These are phyloP conservation scores for Ustilago crameri DNA, from an alignment of 1,284 basidiomycete species.

Conservation along the genomic window DNA sequence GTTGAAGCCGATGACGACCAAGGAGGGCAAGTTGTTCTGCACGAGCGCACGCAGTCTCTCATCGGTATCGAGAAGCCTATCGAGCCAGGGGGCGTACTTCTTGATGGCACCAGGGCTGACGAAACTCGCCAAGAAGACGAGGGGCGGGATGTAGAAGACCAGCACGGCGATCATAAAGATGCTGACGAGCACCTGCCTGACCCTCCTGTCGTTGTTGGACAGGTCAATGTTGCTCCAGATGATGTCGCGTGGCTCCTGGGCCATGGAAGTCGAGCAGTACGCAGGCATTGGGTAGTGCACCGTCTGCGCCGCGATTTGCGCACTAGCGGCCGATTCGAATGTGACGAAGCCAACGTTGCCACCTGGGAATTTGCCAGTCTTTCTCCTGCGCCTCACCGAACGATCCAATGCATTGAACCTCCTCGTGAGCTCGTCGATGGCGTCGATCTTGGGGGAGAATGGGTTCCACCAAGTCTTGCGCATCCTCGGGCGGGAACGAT, in stretches of 20 bases:
- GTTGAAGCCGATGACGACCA: slow-evolving; percentile 90
- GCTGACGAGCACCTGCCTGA: slow-evolving; percentile 66
- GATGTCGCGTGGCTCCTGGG: slow-evolving; percentile 94
- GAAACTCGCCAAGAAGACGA: slow-evolving; percentile 78
- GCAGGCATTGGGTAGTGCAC: slow-evolving; percentile 73
- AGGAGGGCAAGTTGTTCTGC: slow-evolving; percentile 88
- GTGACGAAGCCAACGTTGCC: slow-evolving; percentile 92
- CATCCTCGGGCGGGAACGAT: slow-evolving; percentile 46
- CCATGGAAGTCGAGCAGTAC: slow-evolving; percentile 68
- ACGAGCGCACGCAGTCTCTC: slow-evolving; percentile 84
- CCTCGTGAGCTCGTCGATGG: slow-evolving; percentile 56
- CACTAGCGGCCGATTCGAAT: slow-evolving; percentile 91
- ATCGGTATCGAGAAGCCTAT: slow-evolving; percentile 79
- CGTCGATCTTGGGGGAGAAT: slow-evolving; percentile 56
- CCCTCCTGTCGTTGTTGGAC: slow-evolving; percentile 68
- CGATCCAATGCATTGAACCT: slow-evolving; percentile 56
- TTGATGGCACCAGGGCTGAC: slow-evolving; percentile 92
- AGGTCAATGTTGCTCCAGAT: slow-evolving; percentile 89
- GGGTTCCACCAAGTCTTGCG: slow-evolving; percentile 52
- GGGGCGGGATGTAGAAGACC: slow-evolving; percentile 65
- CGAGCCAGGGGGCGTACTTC: slow-evolving; percentile 85
- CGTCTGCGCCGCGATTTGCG: slow-evolving; percentile 89
- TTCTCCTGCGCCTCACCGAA: slow-evolving; percentile 44
- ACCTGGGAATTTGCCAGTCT: slow-evolving; percentile 67
- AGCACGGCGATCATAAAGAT: slow-evolving; percentile 77